These are phyloP conservation scores for Aureobasidium sp. DNA, from an alignment of 2,329 filamentous ascomycete genomes.

Conservation along the genomic window DNA sequence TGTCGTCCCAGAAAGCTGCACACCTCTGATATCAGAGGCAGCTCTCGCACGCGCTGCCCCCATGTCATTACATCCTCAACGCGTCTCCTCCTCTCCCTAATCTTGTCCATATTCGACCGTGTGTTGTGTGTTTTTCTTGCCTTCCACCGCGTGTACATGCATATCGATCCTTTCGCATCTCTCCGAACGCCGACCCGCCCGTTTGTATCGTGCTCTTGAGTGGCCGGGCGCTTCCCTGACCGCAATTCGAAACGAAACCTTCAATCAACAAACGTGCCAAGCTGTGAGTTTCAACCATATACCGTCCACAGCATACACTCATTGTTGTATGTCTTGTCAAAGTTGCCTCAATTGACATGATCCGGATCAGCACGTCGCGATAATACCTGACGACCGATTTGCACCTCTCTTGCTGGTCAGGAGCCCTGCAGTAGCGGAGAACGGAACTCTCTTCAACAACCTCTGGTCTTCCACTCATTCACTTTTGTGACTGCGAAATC, in stretches of 20 bases:
- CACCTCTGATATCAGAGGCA: constrained; percentile 6
- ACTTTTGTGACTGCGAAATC: background rate
- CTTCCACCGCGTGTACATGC: background rate
- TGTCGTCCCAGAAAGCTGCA: constrained; percentile 4
- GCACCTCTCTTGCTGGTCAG: constrained; percentile 12
- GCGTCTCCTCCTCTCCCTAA: background rate
- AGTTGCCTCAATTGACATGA: background rate
- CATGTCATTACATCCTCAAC: background rate
- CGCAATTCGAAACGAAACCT: background rate
- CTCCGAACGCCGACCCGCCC: background rate
- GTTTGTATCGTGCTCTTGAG: background rate
- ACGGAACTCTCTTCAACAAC: background rate
- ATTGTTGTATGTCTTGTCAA: background rate
- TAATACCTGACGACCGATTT: constrained; percentile 10
- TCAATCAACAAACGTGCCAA: constrained; percentile 8
- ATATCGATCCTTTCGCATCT: background rate
- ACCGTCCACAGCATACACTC: background rate
- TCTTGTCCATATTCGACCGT: background rate
- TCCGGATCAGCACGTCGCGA: background rate
- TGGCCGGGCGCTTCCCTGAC: background rate
- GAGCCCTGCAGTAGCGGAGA: constrained; percentile 11
- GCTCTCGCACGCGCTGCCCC: background rate
- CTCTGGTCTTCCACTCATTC: background rate
- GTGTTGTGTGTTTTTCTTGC: background rate
- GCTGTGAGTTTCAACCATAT: constrained; percentile 7